These are phyloP conservation scores for Oenanthe javanica DNA, from an alignment of 140 eudicot species.

Conservation along the genomic window DNA sequence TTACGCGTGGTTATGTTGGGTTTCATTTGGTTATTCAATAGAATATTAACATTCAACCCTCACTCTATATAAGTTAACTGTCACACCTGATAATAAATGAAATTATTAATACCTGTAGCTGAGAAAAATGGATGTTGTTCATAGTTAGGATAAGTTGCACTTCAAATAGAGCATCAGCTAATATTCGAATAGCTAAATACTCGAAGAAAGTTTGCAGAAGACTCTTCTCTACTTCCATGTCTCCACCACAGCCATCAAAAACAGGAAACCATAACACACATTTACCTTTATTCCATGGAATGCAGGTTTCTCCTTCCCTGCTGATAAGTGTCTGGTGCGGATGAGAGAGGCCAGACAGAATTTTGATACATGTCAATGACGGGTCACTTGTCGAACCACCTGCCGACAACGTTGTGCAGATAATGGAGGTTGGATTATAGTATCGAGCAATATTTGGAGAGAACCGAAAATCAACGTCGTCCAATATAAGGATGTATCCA, in stretches of 20 bases:
- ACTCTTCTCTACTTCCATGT: slow-evolving; percentile 45
- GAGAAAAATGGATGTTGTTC: slow-evolving; percentile 85
- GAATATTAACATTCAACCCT: not conserved
- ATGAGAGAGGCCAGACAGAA: slow-evolving; percentile 44
- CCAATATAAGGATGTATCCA: slow-evolving; percentile 53
- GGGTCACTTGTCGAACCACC: slow-evolving; percentile 18
- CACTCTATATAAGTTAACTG: not conserved
- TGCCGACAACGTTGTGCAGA: slow-evolving; percentile 42
- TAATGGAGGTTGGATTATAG: slow-evolving; percentile 46
- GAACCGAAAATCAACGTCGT: slow-evolving; percentile 52
- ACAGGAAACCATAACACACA: slow-evolving; percentile 73
- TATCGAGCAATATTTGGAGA: slow-evolving; percentile 41
- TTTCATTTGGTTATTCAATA: not conserved
- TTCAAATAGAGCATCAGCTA: slow-evolving; percentile 52
- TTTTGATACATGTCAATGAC: slow-evolving; percentile 28
- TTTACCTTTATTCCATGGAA: slow-evolving; percentile 62
- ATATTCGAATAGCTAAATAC: slow-evolving; percentile 55
- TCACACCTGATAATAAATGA: not conserved
- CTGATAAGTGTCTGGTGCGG: slow-evolving; percentile 50
- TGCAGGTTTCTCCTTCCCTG: slow-evolving; percentile 25
- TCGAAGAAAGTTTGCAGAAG: slow-evolving; percentile 47
- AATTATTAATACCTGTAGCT: slow-evolving; percentile 54
- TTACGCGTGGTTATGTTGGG: not conserved
- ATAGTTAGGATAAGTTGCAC: slow-evolving; percentile 53
- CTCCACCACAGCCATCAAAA: slow-evolving; percentile 31